Percentiles rank a stretch among this genome's conserved stretches.
phyloP scores from a whole-genome alignment of 306 rosid species.

The Castanea sativa region DNA sequence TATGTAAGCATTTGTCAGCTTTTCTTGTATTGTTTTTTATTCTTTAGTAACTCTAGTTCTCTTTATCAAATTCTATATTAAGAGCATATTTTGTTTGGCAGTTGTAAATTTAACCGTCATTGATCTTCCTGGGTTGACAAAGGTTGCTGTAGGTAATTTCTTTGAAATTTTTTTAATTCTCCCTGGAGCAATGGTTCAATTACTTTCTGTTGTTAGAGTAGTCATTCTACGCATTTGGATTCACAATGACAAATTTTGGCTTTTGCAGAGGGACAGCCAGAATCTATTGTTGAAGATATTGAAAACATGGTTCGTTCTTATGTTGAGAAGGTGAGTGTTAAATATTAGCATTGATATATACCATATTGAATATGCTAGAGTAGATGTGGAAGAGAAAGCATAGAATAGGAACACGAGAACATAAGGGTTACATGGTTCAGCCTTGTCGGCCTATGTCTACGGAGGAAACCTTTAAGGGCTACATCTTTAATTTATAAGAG shows the following conservation, averaged over 20 bases:
- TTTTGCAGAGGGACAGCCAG: slow-evolving; percentile 88
- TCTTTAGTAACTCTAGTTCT: background rate
- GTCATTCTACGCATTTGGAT: background rate
- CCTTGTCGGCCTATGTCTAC: no score
- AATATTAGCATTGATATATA: no score
- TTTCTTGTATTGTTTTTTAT: background rate
- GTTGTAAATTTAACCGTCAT: slow-evolving; percentile 96
- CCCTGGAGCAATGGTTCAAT: background rate
- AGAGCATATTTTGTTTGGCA: slow-evolving; percentile 44
- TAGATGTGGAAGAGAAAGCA: no score
- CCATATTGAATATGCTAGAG: no score
- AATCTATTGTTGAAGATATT: slow-evolving; percentile 86
- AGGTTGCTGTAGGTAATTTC: slow-evolving; percentile 96
- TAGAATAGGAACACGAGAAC: no score
- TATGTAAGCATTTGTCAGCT: background rate
- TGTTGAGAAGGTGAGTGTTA: slow-evolving; percentile 80
- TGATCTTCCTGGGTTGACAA: slow-evolving; percentile 98
- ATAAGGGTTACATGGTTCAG: no score
- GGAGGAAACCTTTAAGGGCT: no score
- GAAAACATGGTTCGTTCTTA: slow-evolving; percentile 97
- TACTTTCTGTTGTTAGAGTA: slow-evolving; percentile 1
- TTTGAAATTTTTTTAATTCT: background rate
- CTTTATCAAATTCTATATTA: background rate
- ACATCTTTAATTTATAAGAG: no score
- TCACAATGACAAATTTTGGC: slow-evolving; percentile 22